Base-by-base conservation (phyloP, 352 stramenopile genomes). In the Phytopythium delawarense region DNA sequence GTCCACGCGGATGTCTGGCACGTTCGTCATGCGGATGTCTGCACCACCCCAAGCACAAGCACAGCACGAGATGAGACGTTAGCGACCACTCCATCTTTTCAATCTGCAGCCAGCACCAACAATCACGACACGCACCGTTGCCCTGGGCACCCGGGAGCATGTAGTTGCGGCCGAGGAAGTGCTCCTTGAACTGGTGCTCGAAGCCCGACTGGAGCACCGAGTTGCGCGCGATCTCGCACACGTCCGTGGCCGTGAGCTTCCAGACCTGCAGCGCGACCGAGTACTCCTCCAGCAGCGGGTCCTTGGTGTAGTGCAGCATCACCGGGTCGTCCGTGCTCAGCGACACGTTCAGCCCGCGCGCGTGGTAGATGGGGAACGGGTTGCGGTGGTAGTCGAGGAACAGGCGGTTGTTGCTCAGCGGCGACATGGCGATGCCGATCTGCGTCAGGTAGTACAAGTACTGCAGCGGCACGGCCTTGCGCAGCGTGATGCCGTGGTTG, bases 401-500 rank as follows among this genome's bases (percentile, higher is more conserved):
- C 56, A 98, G 84, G 61, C 92, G 95, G 81, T 98, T 98, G 83
- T 98, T 98, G 67, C 83, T 96, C 40, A 98, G 69, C 20, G 94
- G 94, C 35, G 89, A 97, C 86, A 98, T 96, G 55, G 92, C 91
- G 59, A 98, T 90, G 30, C 96, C 88, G 59, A 99, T 97, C 75
- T 99, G 96, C 51, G 94, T 95, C 15, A 99, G 84, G 80, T 99
- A 99, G 81, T 99, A 99, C 45, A 99, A 74, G 71, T 99, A 99
- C 74, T 99, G 97, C 48, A 99, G 78, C 39, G 78, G 88, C 35
- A 98, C 92, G 50, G 96, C 93, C 73, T 98, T 98, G 58, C 97
- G 90, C 37, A 99, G 81, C 53, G 98, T 97, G 75, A 99, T 99
- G 28, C 98, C 98, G 74, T 99, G 98, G 82, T 99, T 99, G 74